These are phyloP conservation scores for Xylariomycetidae sp. DNA, from an alignment of 2,329 filamentous ascomycete species.

Conservation along the genomic window DNA sequence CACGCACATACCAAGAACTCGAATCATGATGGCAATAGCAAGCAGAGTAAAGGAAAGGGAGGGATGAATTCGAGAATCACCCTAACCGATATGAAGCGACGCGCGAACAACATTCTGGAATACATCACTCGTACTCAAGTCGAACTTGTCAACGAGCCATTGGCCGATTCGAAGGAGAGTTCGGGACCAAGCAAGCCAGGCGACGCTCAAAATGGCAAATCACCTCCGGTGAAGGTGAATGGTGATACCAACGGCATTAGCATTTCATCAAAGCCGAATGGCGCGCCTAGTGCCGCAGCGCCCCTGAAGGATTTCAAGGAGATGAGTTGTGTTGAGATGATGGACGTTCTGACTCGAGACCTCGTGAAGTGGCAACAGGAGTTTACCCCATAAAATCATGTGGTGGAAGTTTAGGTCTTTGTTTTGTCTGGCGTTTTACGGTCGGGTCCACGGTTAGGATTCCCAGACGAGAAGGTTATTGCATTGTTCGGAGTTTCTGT, in stretches of 20 bases:
- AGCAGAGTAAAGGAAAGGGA: conserved; percentile 51
- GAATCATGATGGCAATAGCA: conserved; percentile 36
- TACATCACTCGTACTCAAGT: conserved; percentile 88
- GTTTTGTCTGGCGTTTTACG: conserved; percentile 2
- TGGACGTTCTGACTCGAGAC: conserved; percentile 77
- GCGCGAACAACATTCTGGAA: conserved; percentile 78
- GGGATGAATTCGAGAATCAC: conserved; percentile 65
- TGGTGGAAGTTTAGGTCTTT: too few relatives aligned
- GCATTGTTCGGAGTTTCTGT: too few relatives aligned
- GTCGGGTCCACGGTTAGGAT: too few relatives aligned
- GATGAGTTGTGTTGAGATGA: conserved; percentile 80
- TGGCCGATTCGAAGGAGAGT: conserved; percentile 33
- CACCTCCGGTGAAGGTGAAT: conserved; percentile 30
- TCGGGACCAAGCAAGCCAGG: conserved; percentile 33
- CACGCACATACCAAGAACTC: conserved; percentile 26
- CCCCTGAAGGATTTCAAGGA: conserved; percentile 61
- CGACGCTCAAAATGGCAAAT: conserved; percentile 27
- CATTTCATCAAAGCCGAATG: conserved; percentile 25
- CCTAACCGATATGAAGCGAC: conserved; percentile 83
- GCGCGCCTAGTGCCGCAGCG: too few relatives aligned
- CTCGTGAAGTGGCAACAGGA: conserved; percentile 82
- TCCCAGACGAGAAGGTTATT: too few relatives aligned
- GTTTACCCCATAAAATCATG: conserved; percentile 44
- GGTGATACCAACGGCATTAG: conserved; percentile 30
- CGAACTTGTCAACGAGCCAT: conserved; percentile 68